Evolutionary conservation across 2,329 filamentous ascomycete genomes (phyloP).

Genomic region (Fusarium verticillioides): DNA sequence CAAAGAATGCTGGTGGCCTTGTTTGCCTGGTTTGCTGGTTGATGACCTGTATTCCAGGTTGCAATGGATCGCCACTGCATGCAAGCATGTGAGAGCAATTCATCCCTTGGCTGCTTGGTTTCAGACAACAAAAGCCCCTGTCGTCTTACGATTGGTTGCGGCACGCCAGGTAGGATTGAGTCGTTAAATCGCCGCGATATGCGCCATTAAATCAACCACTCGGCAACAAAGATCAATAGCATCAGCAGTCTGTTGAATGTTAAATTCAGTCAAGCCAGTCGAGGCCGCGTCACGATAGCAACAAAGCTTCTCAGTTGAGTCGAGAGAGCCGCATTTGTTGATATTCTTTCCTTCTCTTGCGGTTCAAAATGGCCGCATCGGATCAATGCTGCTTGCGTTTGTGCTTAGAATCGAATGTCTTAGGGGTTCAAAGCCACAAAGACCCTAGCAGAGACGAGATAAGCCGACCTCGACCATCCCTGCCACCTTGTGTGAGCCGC

Average conservation of each 20-base stretch:
- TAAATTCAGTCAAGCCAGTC: conserved; percentile 11
- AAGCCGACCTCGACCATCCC: conserved; percentile 22
- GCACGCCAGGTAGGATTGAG: conserved; percentile 16
- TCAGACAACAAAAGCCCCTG: conserved; percentile 15
- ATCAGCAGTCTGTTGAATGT: not conserved
- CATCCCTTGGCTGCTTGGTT: conserved; percentile 14
- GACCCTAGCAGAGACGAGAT: conserved; percentile 30
- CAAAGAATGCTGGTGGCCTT: conserved; percentile 10
- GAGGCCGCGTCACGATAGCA: not conserved
- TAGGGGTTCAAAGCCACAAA: conserved; percentile 25
- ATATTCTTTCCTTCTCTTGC: not conserved
- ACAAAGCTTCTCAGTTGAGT: not conserved
- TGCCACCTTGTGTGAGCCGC: conserved; percentile 14
- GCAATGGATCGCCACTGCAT: conserved; percentile 26
- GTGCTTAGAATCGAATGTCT: conserved; percentile 14
- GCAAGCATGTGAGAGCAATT: conserved; percentile 24
- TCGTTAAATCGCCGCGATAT: conserved; percentile 28
- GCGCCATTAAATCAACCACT: conserved; percentile 29
- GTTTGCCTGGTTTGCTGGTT: not conserved
- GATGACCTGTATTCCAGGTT: not conserved
- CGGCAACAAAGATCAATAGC: conserved; percentile 4
- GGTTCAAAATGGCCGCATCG: not conserved
- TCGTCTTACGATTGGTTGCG: conserved; percentile 22
- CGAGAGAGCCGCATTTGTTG: not conserved
- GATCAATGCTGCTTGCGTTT: conserved; percentile 22